phyloP scores from a whole-genome alignment of 2,329 filamentous ascomycete genomes.

The Dissoconium aciculare region DNA sequence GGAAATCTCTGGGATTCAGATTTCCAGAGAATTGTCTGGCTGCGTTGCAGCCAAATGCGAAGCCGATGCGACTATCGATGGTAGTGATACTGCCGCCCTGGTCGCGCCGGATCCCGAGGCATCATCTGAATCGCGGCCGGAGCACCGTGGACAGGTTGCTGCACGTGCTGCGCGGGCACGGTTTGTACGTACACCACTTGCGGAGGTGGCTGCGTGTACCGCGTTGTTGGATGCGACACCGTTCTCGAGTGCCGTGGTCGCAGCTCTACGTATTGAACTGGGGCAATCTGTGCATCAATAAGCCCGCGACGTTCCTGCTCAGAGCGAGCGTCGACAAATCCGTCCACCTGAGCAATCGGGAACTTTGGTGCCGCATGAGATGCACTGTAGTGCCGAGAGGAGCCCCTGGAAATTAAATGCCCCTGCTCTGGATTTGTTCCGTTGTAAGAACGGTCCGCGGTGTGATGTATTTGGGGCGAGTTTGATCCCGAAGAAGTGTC shows the following conservation, averaged over 20 bases:
- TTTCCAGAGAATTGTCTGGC: not conserved
- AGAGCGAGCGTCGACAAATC: not conserved
- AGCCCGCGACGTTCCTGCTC: conserved; percentile 5
- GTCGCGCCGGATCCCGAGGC: no score
- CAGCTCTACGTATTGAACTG: conserved; percentile 11
- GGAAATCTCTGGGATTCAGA: not conserved
- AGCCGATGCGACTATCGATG: no score
- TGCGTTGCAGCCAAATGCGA: no score
- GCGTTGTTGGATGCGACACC: no score
- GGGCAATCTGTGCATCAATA: conserved; percentile 13
- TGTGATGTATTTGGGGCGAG: no score
- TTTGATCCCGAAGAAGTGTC: no score
- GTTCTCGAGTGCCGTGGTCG: no score
- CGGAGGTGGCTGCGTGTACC: no score
- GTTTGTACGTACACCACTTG: conserved; percentile 6
- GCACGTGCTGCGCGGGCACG: not conserved
- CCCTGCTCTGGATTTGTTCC: no score
- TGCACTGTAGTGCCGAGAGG: not conserved
- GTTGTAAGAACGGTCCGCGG: no score
- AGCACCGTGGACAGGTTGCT: conserved; percentile 20
- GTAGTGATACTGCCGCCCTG: conserved; percentile 17
- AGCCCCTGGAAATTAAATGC: not conserved
- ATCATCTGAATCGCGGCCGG: conserved; percentile 22
- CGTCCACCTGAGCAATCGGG: not conserved
- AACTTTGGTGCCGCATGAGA: not conserved